Conservation (phyloP, 2,329 filamentous ascomycete species). For the Pyricularia grisea region DNA sequence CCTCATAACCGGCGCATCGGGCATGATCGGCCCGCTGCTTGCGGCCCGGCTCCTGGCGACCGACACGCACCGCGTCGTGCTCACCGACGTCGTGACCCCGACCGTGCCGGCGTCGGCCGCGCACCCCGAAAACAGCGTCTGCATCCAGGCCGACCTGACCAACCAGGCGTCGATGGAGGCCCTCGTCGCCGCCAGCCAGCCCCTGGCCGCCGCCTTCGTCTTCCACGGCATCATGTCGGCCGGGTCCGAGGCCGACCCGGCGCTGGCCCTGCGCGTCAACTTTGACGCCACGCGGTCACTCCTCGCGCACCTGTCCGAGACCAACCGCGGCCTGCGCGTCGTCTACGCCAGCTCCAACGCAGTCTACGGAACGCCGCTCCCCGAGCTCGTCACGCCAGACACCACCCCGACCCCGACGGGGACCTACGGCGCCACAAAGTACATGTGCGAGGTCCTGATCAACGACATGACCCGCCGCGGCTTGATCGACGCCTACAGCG, state of each 20-base stretch:
- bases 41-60: constrained; percentile 29
- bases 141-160: constrained; percentile 39
- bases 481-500: constrained; percentile 45
- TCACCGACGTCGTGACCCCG: constrained; percentile 47
- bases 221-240: constrained; percentile 62
- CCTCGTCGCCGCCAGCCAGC: constrained; percentile 30
- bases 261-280: constrained; percentile 50
- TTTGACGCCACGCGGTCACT: constrained; percentile 47
- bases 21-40: constrained; percentile 25
- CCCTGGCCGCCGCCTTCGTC: constrained; percentile 45
- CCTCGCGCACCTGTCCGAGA: constrained; percentile 35
- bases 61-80: constrained; percentile 25
- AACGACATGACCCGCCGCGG: constrained; percentile 54
- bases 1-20: constrained; percentile 24
- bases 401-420: constrained; percentile 49
- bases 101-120: constrained; percentile 36
- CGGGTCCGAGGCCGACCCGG: constrained; percentile 51
- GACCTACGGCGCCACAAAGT: constrained; percentile 54
- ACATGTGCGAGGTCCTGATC: constrained; percentile 51
- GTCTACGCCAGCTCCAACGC: constrained; percentile 55
- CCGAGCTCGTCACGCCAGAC: constrained; percentile 37
- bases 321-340: constrained; percentile 43
- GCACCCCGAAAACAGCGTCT: constrained; percentile 38
- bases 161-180: constrained; percentile 20
- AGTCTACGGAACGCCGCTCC: constrained; percentile 51